Conservation (phyloP, 2,329 filamentous ascomycete species). For the Penicillium corylophilum region DNA sequence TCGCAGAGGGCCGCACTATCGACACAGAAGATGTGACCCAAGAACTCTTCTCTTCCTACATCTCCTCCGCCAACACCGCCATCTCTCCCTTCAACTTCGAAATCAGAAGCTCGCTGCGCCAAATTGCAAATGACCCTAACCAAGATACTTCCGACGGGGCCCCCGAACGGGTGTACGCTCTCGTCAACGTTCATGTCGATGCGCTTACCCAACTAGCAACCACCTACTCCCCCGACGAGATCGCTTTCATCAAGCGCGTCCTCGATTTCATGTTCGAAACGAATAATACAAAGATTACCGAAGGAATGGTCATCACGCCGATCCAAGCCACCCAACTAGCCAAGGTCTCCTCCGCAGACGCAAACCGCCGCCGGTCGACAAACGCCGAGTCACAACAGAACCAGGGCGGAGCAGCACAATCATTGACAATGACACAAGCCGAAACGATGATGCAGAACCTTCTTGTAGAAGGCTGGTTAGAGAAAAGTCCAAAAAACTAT, state of each 20-base stretch:
- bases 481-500: slow-evolving; percentile 68
- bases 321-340: slow-evolving; percentile 75
- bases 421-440: slow-evolving; percentile 74
- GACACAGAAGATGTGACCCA: slow-evolving; percentile 64
- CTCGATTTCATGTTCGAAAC: slow-evolving; percentile 91
- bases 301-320: slow-evolving; percentile 77
- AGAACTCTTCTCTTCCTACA: slow-evolving; percentile 66
- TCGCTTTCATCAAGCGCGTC: slow-evolving; percentile 82
- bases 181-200: slow-evolving; percentile 88
- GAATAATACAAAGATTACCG: slow-evolving; percentile 74
- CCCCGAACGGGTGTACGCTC: slow-evolving; percentile 66
- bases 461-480: slow-evolving; percentile 80
- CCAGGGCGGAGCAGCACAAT: slow-evolving; percentile 40
- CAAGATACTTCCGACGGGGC: slow-evolving; percentile 2
- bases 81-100: slow-evolving; percentile 83
- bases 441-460: slow-evolving; percentile 69
- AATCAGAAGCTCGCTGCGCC: slow-evolving; percentile 72
- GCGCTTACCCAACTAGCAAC: slow-evolving; percentile 84
- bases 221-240: slow-evolving; percentile 74
- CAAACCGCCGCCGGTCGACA: slow-evolving; percentile 48
- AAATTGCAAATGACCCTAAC: slow-evolving; percentile 52
- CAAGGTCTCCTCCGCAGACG: slow-evolving; percentile 42
- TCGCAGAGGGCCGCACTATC: slow-evolving; percentile 47
- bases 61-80: slow-evolving; percentile 68
- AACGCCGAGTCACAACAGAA: slow-evolving; percentile 37